phyloP scores from a whole-genome alignment of 2,329 filamentous ascomycete species.

The Lachnellula occidentalis region DNA sequence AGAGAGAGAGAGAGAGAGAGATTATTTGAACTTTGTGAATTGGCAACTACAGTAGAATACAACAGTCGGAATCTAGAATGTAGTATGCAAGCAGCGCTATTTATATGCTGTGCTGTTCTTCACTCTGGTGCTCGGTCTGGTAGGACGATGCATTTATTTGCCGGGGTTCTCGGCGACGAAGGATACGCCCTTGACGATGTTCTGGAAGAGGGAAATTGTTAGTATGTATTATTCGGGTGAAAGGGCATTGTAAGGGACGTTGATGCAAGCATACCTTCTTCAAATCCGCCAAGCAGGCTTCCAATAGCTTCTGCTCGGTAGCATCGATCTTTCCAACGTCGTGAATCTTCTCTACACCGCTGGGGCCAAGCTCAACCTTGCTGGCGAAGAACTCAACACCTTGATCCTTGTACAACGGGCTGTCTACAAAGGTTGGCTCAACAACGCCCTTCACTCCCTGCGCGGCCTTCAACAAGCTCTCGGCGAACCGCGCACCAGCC shows the following conservation, averaged over 20 bases:
- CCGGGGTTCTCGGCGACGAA: constrained; percentile 56
- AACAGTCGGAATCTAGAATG: not conserved
- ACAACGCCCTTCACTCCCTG: constrained; percentile 92
- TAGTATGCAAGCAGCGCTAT: not conserved
- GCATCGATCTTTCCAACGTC: constrained; percentile 79
- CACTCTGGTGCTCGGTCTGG: not conserved
- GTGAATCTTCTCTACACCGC: constrained; percentile 91
- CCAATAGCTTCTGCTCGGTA: constrained; percentile 83
- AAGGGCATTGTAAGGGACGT: not conserved
- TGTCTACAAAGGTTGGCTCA: constrained; percentile 96
- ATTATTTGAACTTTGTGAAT: not conserved
- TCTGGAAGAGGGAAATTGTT: constrained; percentile 45
- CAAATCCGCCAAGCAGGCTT: constrained; percentile 76
- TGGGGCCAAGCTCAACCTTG: constrained; percentile 90
- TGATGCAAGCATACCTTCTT: constrained; percentile 47
- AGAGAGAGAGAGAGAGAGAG: too few relatives aligned
- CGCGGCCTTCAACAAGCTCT: constrained; percentile 86
- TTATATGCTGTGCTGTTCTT: not conserved
- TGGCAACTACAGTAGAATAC: not conserved
- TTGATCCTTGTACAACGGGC: constrained; percentile 96
- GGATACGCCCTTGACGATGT: constrained; percentile 83
- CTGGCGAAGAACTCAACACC: constrained; percentile 96
- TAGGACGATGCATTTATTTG: constrained; percentile 51
- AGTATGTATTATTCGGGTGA: not conserved
- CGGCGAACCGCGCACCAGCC: constrained; percentile 78